Evolutionary conservation across 768 basidiomycete genomes (phyloP).

Genomic region (Boletus pseudo-olivaceus): DNA sequence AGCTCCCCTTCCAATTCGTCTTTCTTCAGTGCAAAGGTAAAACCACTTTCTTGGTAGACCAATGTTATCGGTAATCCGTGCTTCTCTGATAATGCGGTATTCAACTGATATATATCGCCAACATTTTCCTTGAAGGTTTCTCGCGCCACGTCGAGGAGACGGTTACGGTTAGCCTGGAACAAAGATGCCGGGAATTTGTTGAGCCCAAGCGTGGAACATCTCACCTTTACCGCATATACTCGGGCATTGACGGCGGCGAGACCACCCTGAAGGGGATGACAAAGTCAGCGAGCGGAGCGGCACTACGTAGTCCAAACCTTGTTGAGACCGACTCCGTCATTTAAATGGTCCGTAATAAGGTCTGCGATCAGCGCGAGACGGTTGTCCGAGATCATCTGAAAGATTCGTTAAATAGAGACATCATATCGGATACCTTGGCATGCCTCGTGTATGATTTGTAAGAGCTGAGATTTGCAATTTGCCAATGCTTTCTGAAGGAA

Average conservation of each 20-base stretch:
- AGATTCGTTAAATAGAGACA: neutral
- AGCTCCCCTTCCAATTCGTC: constrained; percentile 46
- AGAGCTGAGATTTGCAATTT: constrained; percentile 54
- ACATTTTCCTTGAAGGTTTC: constrained; percentile 95
- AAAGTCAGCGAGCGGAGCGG: neutral
- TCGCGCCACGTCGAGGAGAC: constrained; percentile 88
- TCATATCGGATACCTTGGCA: neutral
- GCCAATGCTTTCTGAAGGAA: constrained; percentile 58
- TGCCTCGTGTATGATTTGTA: constrained; percentile 62
- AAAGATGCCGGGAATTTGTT: neutral
- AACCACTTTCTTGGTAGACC: constrained; percentile 70
- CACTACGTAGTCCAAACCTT: constrained; percentile 46
- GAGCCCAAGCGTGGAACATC: neutral
- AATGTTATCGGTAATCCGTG: constrained; percentile 64
- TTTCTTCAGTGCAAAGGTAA: constrained; percentile 71
- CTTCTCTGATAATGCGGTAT: constrained; percentile 53
- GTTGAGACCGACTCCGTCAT: constrained; percentile 60
- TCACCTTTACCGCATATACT: constrained; percentile 84
- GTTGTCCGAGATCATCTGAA: constrained; percentile 72
- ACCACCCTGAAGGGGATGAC: constrained; percentile 47
- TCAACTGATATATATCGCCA: constrained; percentile 76
- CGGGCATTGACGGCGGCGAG: constrained; percentile 72
- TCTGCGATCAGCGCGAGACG: constrained; percentile 61
- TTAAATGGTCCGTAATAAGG: constrained; percentile 60
- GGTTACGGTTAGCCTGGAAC: constrained; percentile 67